phyloP scores from a whole-genome alignment of 139 green algal species.

The Micromonas commoda region DNA sequence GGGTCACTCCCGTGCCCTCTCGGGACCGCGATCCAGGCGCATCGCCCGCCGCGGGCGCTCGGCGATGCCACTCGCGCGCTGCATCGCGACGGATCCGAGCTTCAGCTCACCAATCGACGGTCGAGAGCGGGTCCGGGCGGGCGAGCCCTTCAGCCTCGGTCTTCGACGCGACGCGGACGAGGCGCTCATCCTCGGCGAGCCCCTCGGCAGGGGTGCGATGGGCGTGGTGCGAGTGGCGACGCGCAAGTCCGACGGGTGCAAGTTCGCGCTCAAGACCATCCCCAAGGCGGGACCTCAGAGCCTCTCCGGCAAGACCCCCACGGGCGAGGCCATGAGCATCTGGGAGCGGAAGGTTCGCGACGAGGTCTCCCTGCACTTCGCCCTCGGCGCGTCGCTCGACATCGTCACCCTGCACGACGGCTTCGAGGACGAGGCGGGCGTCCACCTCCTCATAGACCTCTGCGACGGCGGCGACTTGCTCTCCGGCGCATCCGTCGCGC shows the following conservation, averaged over 20 bases:
- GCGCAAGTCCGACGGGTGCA: background rate
- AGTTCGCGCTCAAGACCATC: conserved; percentile 17
- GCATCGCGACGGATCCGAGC: too few species aligned
- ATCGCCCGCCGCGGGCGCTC: too few species aligned
- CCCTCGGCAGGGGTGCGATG: background rate
- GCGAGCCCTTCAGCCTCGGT: background rate
- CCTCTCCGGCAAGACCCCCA: background rate
- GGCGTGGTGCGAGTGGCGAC: conserved; percentile 10
- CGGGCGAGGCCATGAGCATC: background rate
- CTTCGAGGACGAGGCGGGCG: background rate
- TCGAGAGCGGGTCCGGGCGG: background rate
- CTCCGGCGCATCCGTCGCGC: background rate
- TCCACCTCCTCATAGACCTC: background rate
- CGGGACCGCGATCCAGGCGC: too few species aligned
- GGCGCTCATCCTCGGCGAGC: background rate
- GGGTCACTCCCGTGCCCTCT: too few species aligned
- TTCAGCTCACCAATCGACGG: too few species aligned
- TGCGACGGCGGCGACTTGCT: conserved; percentile 3
- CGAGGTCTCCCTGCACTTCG: conserved; percentile 11
- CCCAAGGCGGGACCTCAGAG: background rate
- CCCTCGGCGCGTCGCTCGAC: conserved; percentile 8
- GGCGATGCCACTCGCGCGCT: too few species aligned
- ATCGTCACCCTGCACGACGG: background rate
- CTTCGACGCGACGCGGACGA: conserved; percentile 2
- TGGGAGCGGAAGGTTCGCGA: conserved; percentile 7